These are phyloP conservation scores for Nakaseomyces kungkrabaensis DNA, from an alignment of 1,139 yeast species.

Conservation along the genomic window DNA sequence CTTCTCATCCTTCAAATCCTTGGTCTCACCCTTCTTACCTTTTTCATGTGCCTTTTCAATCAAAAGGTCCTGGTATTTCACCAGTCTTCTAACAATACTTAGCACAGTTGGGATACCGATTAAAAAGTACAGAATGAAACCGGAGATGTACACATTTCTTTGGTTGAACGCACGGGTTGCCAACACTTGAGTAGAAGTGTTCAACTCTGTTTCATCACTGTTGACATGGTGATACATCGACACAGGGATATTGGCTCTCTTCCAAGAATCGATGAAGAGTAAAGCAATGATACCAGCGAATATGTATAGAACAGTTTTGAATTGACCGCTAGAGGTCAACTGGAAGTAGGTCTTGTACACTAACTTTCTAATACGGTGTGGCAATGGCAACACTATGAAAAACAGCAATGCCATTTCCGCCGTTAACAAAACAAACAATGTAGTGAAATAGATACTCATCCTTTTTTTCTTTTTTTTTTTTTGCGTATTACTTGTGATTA, in stretches of 20 bases:
- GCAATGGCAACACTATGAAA: constrained; percentile 52
- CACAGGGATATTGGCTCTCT: constrained; percentile 35
- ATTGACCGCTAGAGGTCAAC: constrained; percentile 34
- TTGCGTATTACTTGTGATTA: too few relatives aligned
- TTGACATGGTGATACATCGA: constrained; percentile 16
- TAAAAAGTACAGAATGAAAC: constrained; percentile 55
- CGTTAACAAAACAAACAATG: constrained; percentile 34
- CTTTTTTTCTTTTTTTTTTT: neutral
- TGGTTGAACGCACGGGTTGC: constrained; percentile 51
- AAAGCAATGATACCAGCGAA: constrained; percentile 38
- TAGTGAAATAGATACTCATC: constrained; percentile 32
- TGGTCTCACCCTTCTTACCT: constrained; percentile 13
- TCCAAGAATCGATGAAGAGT: constrained; percentile 52
- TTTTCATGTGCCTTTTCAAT: constrained; percentile 14
- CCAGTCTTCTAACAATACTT: constrained; percentile 47
- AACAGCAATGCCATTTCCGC: constrained; percentile 46
- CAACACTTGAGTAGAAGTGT: constrained; percentile 13
- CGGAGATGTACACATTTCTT: constrained; percentile 60
- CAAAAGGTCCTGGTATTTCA: constrained; percentile 42
- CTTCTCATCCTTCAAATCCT: constrained; percentile 3
- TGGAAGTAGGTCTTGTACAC: constrained; percentile 35
- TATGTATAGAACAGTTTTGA: constrained; percentile 42
- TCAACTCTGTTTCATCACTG: constrained; percentile 5
- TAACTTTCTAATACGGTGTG: constrained; percentile 41
- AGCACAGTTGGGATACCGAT: constrained; percentile 51